phyloP scores from a whole-genome alignment of 2,329 filamentous ascomycete species.

The Aspergillus chevalieri region DNA sequence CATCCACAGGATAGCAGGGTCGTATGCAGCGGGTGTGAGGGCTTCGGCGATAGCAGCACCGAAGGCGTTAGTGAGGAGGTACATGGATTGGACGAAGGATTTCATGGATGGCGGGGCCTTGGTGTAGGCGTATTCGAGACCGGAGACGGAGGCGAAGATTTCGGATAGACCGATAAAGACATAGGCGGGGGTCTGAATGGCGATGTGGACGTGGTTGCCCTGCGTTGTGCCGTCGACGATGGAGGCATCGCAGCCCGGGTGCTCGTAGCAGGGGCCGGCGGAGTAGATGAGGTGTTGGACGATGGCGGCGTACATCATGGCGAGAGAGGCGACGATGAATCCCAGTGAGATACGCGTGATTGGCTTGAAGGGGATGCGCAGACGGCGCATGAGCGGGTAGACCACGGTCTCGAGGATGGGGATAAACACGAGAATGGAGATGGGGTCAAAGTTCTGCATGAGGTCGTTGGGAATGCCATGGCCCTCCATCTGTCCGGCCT shows the following conservation, averaged over 20 bases:
- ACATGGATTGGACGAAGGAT: conserved; percentile 54
- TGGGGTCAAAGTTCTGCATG: conserved; percentile 68
- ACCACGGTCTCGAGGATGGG: conserved; percentile 63
- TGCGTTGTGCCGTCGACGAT: conserved; percentile 24
- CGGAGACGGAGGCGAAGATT: conserved; percentile 59
- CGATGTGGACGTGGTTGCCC: conserved; percentile 41
- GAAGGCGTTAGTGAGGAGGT: conserved; percentile 54
- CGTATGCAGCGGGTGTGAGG: conserved; percentile 53
- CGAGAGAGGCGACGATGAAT: conserved; percentile 59
- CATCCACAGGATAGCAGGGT: conserved; percentile 63
- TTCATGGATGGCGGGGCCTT: conserved; percentile 67
- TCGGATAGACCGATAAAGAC: conserved; percentile 47
- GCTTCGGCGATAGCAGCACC: conserved; percentile 56
- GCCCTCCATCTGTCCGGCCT: conserved; percentile 56
- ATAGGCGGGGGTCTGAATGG: conserved; percentile 41
- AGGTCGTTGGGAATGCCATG: conserved; percentile 72
- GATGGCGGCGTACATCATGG: conserved; percentile 57
- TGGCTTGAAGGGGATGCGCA: conserved; percentile 62
- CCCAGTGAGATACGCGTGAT: conserved; percentile 69
- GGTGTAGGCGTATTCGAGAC: conserved; percentile 67
- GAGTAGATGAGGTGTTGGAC: conserved; percentile 53
- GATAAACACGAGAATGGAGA: conserved; percentile 69
- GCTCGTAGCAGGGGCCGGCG: conserved; percentile 47
- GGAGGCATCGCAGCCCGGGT: conserved; percentile 30
- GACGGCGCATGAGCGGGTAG: conserved; percentile 61